Evolutionary conservation across 441 rosid species (phyloP).

Genomic region (Manihot esculenta): DNA sequence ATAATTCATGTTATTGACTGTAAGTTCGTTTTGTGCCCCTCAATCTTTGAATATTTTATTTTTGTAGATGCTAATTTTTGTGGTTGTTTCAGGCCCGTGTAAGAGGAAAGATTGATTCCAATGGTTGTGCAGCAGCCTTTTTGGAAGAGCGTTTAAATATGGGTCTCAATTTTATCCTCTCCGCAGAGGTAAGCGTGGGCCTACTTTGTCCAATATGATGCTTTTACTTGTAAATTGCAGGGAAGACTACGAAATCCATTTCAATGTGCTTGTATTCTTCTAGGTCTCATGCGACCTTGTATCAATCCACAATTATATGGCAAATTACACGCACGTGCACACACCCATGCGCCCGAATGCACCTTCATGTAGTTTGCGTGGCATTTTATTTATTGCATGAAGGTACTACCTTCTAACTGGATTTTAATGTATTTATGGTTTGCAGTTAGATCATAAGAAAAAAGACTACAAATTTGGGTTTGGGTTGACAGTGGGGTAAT

Average conservation of each 20-base stretch:
- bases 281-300: neutral
- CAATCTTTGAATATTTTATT: neutral
- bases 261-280: neutral
- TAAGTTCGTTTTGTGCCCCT: neutral
- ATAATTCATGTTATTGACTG: neutral
- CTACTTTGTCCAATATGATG: neutral
- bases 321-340: no score
- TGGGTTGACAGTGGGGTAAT: conserved; percentile 84
- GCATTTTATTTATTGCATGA: neutral
- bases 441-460: conserved; percentile 92
- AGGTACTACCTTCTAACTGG: neutral
- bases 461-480: conserved; percentile 96
- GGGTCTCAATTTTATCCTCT: conserved; percentile 86
- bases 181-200: conserved; percentile 76
- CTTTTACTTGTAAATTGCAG: neutral
- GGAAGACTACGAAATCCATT: neutral
- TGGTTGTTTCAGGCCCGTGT: conserved; percentile 69
- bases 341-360: no score
- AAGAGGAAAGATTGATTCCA: conserved; percentile 94
- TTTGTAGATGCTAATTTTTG: conserved; percentile 9
- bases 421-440: neutral
- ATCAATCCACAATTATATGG: no score
- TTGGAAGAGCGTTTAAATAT: conserved; percentile 85
- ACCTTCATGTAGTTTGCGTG: neutral
- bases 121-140: conserved; percentile 71